Percentiles rank a stretch among this genome's conserved stretches.
These are phyloP conservation scores for Globisporangium nagaii DNA, from an alignment of 352 stramenopile species.

Conservation along the genomic window DNA sequence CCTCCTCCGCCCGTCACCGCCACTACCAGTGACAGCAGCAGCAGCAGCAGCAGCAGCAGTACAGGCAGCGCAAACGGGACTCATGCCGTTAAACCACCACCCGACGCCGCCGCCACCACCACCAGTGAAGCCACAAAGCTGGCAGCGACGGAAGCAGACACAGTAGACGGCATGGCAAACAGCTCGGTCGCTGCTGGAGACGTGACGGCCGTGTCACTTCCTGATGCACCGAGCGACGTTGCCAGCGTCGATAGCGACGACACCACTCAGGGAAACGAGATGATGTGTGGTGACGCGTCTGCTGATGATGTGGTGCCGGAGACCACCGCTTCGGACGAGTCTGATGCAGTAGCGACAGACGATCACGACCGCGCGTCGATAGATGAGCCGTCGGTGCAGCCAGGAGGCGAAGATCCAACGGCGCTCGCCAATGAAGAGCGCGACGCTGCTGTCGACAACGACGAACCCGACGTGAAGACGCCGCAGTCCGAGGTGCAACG, in stretches of 20 bases:
- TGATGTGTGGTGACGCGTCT: background rate
- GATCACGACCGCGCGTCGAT: background rate
- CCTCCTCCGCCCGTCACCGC: background rate
- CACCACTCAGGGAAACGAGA: background rate
- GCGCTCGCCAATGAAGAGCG: background rate
- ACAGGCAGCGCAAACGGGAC: background rate
- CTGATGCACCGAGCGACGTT: background rate
- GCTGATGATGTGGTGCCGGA: background rate
- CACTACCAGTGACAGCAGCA: background rate
- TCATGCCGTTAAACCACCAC: background rate
- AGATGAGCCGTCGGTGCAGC: background rate
- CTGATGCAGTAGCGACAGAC: slow-evolving; percentile 5
- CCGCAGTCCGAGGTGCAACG: slow-evolving; percentile 2
- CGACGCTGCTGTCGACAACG: background rate
- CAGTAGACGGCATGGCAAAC: background rate
- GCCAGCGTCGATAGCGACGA: background rate
- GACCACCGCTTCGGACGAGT: slow-evolving; percentile 3
- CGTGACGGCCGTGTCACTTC: background rate
- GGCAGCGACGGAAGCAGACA: background rate
- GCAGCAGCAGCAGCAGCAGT: background rate
- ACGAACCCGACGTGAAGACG: background rate
- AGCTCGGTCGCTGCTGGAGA: background rate
- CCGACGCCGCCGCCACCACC: background rate
- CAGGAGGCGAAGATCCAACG: background rate
- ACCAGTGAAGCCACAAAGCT: background rate